Conservation (phyloP, 2,329 filamentous ascomycete genomes). For the Trichophyton mentagrophytes region DNA sequence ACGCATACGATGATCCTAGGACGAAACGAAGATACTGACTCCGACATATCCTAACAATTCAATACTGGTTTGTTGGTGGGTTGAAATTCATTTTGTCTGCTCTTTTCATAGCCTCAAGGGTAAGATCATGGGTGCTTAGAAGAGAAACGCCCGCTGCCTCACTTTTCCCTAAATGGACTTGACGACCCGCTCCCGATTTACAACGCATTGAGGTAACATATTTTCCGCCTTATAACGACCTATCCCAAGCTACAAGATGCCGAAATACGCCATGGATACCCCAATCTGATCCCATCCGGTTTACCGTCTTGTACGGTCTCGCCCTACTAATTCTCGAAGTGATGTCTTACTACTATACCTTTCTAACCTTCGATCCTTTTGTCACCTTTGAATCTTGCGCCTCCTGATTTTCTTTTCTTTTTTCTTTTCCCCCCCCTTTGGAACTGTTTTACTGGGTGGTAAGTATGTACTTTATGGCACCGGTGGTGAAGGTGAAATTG, state of each 20-base stretch:
- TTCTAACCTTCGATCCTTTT: not conserved
- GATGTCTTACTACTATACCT: conserved; percentile 3
- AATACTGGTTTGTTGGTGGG: conserved; percentile 31
- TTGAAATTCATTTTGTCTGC: conserved; percentile 23
- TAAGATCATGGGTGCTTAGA: conserved; percentile 19
- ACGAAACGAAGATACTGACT: conserved; percentile 47
- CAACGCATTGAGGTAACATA: not conserved
- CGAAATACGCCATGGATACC: not conserved
- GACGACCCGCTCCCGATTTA: too few species aligned
- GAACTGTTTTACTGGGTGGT: conserved; percentile 22
- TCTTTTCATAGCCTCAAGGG: conserved; percentile 23
- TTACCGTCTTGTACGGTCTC: not conserved
- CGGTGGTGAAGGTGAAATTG: conserved; percentile 4
- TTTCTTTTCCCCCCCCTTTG: conserved; percentile 21
- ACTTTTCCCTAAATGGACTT: not conserved
- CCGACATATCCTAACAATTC: conserved; percentile 14
- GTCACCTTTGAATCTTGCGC: conserved; percentile 12
- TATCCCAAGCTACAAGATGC: not conserved
- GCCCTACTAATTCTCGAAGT: conserved; percentile 2
- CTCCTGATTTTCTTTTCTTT: conserved; percentile 16
- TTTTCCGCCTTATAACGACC: not conserved
- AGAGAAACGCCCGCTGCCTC: not conserved
- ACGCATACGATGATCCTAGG: conserved; percentile 61
- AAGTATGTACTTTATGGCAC: conserved; percentile 30
- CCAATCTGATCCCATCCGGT: not conserved